Evolutionary conservation across 2,329 filamentous ascomycete species (phyloP).

Genomic region (Chrysoporthe cubensis): DNA sequence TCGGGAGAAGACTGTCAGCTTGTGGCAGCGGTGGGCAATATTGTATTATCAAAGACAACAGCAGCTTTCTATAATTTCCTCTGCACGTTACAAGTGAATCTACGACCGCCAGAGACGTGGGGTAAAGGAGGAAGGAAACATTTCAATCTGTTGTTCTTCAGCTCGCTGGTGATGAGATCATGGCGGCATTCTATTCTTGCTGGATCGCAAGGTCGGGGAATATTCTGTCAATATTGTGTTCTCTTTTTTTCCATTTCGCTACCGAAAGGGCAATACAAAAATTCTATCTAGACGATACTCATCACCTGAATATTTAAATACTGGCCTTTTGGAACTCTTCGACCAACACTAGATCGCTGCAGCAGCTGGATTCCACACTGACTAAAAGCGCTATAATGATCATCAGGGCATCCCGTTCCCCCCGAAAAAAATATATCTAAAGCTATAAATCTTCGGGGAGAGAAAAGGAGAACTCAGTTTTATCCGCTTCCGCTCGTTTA

Average conservation of each 20-base stretch:
- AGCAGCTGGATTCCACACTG: neutral
- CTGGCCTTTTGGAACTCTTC: neutral
- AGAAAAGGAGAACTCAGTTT: no score
- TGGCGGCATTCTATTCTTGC: slow-evolving; percentile 8
- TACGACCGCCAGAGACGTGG: neutral
- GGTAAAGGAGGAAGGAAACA: neutral
- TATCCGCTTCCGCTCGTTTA: neutral
- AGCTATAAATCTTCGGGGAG: no score
- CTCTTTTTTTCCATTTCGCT: slow-evolving; percentile 10
- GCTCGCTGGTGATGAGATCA: slow-evolving; percentile 5
- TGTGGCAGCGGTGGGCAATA: neutral
- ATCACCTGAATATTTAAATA: neutral
- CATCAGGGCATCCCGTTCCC: neutral
- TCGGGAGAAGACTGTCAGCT: neutral
- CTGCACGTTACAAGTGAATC: neutral
- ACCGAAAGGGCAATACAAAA: neutral
- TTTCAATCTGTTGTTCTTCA: neutral
- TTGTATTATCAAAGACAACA: slow-evolving; percentile 3
- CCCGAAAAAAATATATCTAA: no score
- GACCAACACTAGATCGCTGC: neutral
- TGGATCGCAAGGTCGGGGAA: slow-evolving; percentile 22
- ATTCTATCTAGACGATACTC: neutral
- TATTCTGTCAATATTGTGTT: slow-evolving; percentile 23
- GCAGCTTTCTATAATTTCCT: slow-evolving; percentile 4
- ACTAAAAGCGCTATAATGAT: no score